Evolutionary conservation across 305 asterid species (phyloP).

Genomic region (Lippia alba): DNA sequence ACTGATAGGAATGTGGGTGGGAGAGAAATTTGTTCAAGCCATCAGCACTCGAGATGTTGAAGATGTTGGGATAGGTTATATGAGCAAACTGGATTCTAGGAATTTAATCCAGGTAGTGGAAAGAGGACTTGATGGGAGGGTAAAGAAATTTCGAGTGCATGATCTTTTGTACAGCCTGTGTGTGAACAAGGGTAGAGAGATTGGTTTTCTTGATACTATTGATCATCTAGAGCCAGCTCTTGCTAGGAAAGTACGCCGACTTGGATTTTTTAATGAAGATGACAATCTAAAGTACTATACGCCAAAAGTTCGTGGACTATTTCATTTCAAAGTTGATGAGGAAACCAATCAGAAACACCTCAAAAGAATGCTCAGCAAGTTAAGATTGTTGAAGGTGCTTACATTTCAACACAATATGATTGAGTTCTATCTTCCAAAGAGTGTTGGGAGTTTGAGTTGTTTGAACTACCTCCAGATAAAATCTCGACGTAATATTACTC

Average conservation of each 20-base stretch:
- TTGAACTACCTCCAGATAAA: background rate
- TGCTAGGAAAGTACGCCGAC: background rate
- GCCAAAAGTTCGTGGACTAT: background rate
- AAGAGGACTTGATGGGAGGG: slow-evolving; percentile 33
- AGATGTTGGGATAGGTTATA: background rate
- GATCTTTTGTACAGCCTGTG: slow-evolving; percentile 27
- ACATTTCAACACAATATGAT: background rate
- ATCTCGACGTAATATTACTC: no score
- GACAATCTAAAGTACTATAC: background rate
- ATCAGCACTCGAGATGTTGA: no score
- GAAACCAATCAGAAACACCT: background rate
- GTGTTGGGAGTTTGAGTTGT: background rate
- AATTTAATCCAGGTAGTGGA: slow-evolving; percentile 34
- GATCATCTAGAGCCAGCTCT: background rate
- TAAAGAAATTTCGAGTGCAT: slow-evolving; percentile 29
- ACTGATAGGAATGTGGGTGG: background rate
- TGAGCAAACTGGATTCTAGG: slow-evolving; percentile 25
- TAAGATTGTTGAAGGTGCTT: background rate
- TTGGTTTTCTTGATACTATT: background rate
- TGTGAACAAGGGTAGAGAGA: background rate
- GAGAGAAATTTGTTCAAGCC: background rate
- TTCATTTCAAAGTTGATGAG: background rate
- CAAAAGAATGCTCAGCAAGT: background rate
- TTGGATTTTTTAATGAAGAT: background rate
- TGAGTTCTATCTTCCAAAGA: background rate